Base-by-base conservation (phyloP, 768 basidiomycete species). In the Rhodotorula kratochvilovae region DNA sequence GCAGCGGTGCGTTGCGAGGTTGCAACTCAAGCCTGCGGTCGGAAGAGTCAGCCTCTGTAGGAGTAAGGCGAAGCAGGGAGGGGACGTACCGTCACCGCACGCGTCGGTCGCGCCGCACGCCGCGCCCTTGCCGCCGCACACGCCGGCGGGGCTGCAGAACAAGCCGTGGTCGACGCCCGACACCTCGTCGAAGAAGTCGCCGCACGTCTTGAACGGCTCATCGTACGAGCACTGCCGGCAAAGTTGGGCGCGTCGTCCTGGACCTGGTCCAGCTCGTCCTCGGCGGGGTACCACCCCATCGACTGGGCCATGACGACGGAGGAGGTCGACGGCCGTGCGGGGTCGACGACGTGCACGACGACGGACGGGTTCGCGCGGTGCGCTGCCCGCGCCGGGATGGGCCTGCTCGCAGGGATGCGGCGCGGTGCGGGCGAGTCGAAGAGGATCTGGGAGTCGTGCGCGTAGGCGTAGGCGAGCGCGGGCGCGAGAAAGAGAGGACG, bases 331-430 rank as follows among this genome's bases (percentile, higher is more conserved):
- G 70, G 70, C 5, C 56, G 60, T 10, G 70, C 65, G 5, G 70
- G 70, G 50, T 71, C 70, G 27, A 71, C 70, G 48, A 71, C 42
- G 61, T 33, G 42, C 6, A 71, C 70, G 57, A 71, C 56, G 50
- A 71, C 66, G 5, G 70, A 71, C 2, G 61, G 60, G 55, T 51
- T 55, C 19, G 68, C 13, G 13, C 25, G 19, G 25, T 23, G 33
- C 23, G 6, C 13, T 1, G 45, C n/a, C 21, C 12, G 61, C 6
- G 35, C 13, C 1, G 3, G 48, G 33, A 8, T 29, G 60, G 13
- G 23, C 15, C 17, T 4, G 25, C 21, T 23, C 42, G 39, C 39
- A 13, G 39, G 27, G 33, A 21, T 36, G 54, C 54, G 39, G 29
- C 15, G 63, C n/a, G n/a, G 29, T 3, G 42, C 45, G 45, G 55